Percentiles rank a stretch among this genome's conserved stretches.
These are phyloP conservation scores for Trypanosoma mega DNA, from an alignment of 208 protist species.

Conservation along the genomic window DNA sequence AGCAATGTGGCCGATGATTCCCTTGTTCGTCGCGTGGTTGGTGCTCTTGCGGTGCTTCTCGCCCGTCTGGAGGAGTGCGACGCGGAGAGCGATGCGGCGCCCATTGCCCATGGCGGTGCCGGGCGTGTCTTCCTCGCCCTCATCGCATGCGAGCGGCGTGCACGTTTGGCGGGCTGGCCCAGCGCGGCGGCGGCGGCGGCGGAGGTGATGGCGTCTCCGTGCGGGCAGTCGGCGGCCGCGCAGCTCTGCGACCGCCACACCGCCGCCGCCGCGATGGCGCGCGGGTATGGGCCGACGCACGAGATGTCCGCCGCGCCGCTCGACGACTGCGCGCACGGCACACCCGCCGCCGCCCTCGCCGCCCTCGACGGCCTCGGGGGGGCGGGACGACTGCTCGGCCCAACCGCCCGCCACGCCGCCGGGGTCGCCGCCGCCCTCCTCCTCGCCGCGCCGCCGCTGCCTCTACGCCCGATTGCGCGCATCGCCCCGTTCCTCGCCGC, in stretches of 20 bases:
- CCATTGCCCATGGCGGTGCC: constrained; percentile 15
- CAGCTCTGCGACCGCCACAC: constrained; percentile 46
- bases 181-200: constrained; percentile 26
- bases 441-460: constrained; percentile 23
- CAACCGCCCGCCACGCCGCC: constrained; percentile 55
- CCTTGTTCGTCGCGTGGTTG: constrained; percentile 47
- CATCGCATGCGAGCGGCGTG: constrained; percentile 1
- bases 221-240: constrained; percentile 52
- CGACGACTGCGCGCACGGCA: constrained; percentile 18
- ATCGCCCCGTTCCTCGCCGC: constrained; percentile 39
- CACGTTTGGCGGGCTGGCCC: constrained; percentile 21
- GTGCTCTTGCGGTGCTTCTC: constrained; percentile 47
- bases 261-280: constrained; percentile 34
- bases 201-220: constrained; percentile 28
- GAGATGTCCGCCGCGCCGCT: constrained; percentile 21
- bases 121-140: constrained; percentile 46
- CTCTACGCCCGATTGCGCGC: constrained; percentile 22
- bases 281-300: constrained; percentile 48
- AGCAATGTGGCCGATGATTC: constrained; percentile 55
- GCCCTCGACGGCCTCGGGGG: constrained; percentile 12
- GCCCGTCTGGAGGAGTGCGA: constrained; percentile 50
- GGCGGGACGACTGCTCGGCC: constrained; percentile 30
- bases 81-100: constrained; percentile 11
- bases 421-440: constrained; percentile 60
- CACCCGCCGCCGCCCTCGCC: constrained; percentile 9